Percentiles rank a stretch among this genome's conserved stretches.
phyloP scores from a whole-genome alignment of 352 stramenopile species.

The Globisporangium cederbergense region DNA sequence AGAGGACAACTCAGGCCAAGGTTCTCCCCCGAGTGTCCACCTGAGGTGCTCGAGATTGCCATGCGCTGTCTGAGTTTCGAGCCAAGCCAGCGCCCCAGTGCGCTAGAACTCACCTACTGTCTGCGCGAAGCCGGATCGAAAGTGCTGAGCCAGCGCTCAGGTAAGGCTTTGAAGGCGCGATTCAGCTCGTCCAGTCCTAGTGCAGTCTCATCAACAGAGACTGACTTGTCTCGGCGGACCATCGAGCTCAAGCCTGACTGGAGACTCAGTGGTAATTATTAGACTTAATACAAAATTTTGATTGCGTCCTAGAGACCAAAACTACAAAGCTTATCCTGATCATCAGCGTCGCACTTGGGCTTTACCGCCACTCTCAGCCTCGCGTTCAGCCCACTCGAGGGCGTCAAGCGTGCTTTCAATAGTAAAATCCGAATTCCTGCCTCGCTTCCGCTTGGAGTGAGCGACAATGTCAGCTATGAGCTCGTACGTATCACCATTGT shows the following conservation, averaged over 20 bases:
- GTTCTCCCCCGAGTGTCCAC: constrained; percentile 29
- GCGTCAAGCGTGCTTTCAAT: neutral
- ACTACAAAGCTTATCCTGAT: neutral
- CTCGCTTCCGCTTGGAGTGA: neutral
- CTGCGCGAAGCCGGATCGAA: constrained; percentile 19
- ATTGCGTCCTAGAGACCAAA: neutral
- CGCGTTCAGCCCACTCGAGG: neutral
- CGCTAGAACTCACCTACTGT: constrained; percentile 18
- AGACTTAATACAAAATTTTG: constrained; percentile 2
- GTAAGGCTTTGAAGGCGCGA: constrained; percentile 3
- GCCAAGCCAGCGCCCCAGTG: constrained; percentile 26
- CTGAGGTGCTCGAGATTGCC: constrained; percentile 25
- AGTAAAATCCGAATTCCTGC: too few species aligned
- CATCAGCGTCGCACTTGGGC: neutral
- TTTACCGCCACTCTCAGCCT: neutral
- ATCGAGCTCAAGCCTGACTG: constrained; percentile 26
- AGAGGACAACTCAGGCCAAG: constrained; percentile 24
- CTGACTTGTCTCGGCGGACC: constrained; percentile 25
- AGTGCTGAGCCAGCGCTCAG: constrained; percentile 20
- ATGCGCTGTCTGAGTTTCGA: constrained; percentile 31
- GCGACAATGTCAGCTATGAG: neutral
- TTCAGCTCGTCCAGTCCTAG: constrained; percentile 10
- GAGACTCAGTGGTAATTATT: constrained; percentile 2
- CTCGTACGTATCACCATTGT: neutral
- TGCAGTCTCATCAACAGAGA: constrained; percentile 20